phyloP scores from a whole-genome alignment of 108 stramenopile genomes.

The Fragilaria crotonensis region DNA sequence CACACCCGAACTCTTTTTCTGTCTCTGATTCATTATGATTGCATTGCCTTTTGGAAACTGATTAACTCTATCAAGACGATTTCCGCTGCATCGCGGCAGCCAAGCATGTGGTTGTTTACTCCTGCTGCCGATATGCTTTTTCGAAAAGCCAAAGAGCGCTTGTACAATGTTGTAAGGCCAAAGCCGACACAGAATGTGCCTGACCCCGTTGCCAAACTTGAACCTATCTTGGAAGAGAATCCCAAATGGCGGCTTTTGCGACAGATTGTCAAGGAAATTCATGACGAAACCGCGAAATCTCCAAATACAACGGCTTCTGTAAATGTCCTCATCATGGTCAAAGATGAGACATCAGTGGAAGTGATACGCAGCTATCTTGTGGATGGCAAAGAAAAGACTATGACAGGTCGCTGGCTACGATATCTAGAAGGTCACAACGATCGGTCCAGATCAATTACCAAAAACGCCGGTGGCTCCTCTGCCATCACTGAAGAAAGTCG shows the following conservation, averaged over 20 bases:
- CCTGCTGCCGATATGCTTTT: conserved; percentile 82
- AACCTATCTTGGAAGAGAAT: conserved; percentile 80
- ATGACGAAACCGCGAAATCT: conserved; percentile 25
- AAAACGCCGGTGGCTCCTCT: conserved; percentile 24
- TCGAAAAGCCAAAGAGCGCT: conserved; percentile 82
- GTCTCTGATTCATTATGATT: conserved; percentile 87
- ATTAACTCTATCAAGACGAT: conserved; percentile 70
- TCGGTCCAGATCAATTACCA: conserved; percentile 41
- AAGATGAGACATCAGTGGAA: conserved; percentile 72
- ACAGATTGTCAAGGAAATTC: conserved; percentile 81
- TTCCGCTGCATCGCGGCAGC: conserved; percentile 48
- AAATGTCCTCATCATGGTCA: conserved; percentile 82
- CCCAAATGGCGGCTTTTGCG: conserved; percentile 87
- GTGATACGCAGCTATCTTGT: conserved; percentile 58
- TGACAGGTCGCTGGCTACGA: conserved; percentile 41
- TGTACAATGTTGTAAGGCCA: conserved; percentile 49
- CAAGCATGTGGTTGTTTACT: conserved; percentile 86
- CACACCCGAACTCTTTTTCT: conserved; percentile 79
- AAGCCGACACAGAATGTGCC: conserved; percentile 32
- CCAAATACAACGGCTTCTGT: too few species aligned
- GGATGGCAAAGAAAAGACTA: conserved; percentile 40
- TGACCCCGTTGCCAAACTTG: conserved; percentile 41
- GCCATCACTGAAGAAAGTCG: conserved; percentile 60
- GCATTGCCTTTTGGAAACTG: conserved; percentile 83
- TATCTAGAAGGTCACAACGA: conserved; percentile 63